phyloP scores from a whole-genome alignment of 139 green algal species.

The Pedinophyceae sp. region DNA sequence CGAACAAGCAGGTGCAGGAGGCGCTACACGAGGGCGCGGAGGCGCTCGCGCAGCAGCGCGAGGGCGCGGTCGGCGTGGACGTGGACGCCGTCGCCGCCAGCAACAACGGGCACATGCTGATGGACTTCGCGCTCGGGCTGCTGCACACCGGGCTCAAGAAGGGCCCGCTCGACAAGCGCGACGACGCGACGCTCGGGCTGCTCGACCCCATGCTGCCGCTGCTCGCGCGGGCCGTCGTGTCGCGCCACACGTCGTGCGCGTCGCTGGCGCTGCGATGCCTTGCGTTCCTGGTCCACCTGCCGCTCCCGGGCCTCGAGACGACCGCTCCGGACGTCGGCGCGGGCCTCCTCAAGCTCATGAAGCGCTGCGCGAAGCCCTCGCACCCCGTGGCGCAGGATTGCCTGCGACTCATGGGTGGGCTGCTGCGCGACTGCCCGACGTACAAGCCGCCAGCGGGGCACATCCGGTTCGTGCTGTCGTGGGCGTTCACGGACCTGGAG shows the following conservation, averaged over 20 bases:
- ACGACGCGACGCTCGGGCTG: constrained; percentile 18
- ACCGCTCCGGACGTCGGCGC: constrained; percentile 11
- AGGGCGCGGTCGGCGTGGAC: not conserved
- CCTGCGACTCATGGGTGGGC: constrained; percentile 41
- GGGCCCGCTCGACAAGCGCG: constrained; percentile 14
- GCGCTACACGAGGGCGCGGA: not conserved
- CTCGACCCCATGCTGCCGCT: constrained; percentile 55
- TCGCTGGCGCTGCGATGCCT: constrained; percentile 34
- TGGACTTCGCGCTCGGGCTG: constrained; percentile 61
- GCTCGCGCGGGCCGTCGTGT: constrained; percentile 35
- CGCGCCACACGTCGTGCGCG: constrained; percentile 27
- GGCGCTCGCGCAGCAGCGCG: not conserved
- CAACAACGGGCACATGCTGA: constrained; percentile 56
- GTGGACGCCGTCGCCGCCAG: constrained; percentile 6
- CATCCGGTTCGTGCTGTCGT: constrained; percentile 52
- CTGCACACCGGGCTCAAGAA: constrained; percentile 28
- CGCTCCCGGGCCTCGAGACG: constrained; percentile 20
- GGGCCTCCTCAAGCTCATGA: constrained; percentile 34
- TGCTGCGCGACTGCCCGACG: constrained; percentile 40
- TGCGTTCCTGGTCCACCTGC: constrained; percentile 26
- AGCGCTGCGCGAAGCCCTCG: constrained; percentile 24
- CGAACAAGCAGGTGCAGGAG: not conserved
- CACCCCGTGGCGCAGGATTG: constrained; percentile 42
- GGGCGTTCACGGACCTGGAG: constrained; percentile 58
- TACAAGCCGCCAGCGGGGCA: constrained; percentile 42